Conservation (phyloP, 2,329 filamentous ascomycete genomes). For the Scedosporium boydii region DNA sequence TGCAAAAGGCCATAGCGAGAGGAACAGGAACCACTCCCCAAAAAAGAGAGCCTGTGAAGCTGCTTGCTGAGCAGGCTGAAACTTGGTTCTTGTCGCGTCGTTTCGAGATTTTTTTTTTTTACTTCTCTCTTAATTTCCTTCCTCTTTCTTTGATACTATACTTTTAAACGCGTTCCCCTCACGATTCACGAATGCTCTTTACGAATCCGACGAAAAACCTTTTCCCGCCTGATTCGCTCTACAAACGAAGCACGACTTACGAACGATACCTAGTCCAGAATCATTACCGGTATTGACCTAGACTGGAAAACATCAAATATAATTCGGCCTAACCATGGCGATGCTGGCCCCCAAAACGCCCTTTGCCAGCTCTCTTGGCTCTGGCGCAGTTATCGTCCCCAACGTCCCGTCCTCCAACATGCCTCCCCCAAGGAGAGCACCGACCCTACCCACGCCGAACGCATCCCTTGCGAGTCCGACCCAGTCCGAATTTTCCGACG, state of each 20-base stretch:
- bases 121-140: not conserved
- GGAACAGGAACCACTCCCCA: not conserved
- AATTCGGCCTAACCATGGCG: constrained; percentile 43
- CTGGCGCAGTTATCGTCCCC: constrained; percentile 1
- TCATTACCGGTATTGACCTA: not conserved
- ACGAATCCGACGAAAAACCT: not conserved
- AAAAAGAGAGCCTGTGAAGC: not conserved
- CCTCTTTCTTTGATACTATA: not conserved
- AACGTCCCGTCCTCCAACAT: constrained; percentile 38
- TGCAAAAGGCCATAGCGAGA: not conserved
- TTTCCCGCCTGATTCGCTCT: not conserved
- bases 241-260: not conserved
- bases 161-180: not conserved
- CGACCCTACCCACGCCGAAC: constrained; percentile 36
- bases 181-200: not conserved
- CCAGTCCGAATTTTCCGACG: constrained; percentile 85
- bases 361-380: constrained; percentile 47
- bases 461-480: constrained; percentile 71
- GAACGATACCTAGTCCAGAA: not conserved
- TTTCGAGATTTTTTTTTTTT: not conserved
- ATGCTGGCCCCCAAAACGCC: constrained; percentile 70
- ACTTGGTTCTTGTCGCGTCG: not conserved
- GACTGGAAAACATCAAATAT: not conserved
- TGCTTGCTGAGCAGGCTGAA: not conserved
- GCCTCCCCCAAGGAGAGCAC: constrained; percentile 41